Conservation (phyloP, 345 rosid genomes). For the Eucalyptus victrix region DNA sequence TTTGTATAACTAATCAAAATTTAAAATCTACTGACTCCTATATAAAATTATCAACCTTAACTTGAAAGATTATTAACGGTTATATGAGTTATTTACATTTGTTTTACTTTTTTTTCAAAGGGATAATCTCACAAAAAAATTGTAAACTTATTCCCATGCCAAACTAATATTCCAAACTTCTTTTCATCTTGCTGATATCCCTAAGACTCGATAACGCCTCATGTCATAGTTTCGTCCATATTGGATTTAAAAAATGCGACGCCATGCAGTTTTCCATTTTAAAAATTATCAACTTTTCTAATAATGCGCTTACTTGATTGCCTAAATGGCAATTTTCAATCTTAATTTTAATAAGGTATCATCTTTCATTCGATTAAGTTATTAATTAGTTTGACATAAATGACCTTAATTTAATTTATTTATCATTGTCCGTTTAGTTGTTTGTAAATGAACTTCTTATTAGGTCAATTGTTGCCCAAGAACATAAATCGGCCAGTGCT, state of each 20-base stretch:
- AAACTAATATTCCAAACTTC: neutral
- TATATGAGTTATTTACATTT: neutral
- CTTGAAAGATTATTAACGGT: neutral
- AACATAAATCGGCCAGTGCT: neutral
- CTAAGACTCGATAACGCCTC: rapidly evolving
- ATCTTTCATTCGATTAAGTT: neutral
- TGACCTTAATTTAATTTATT: neutral
- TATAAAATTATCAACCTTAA: neutral
- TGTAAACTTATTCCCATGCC: neutral
- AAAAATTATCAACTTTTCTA: neutral
- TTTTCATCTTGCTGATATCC: neutral
- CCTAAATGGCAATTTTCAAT: neutral
- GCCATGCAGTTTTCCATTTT: neutral
- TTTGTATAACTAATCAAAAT: too few relatives aligned
- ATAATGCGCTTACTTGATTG: neutral
- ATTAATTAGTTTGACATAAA: neutral
- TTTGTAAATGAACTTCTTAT: neutral
- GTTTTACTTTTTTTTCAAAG: neutral
- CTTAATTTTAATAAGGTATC: neutral
- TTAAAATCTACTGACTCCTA: too few relatives aligned
- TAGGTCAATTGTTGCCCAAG: neutral
- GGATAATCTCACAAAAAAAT: neutral
- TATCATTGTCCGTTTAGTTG: neutral
- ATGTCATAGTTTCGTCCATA: neutral
- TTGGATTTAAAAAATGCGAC: neutral